Conservation (phyloP, 169 alveolate genomes). For the Babesia microti region DNA sequence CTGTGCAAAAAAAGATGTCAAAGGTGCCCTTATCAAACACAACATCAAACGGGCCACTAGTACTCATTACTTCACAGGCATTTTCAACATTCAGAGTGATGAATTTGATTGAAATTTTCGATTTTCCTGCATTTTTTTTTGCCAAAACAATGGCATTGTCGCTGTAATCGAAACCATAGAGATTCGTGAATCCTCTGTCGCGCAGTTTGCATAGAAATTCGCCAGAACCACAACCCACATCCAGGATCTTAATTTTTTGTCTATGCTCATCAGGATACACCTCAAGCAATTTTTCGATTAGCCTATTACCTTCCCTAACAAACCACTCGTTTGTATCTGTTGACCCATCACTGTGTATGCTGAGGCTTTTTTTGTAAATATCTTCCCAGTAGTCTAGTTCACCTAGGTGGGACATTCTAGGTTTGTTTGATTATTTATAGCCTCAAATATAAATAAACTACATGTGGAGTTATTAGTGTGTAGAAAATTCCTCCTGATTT, state of each 20-base stretch:
- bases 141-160: slow-evolving; percentile 49
- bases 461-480: too few species aligned
- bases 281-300: slow-evolving; percentile 15
- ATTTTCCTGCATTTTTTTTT: slow-evolving; percentile 11
- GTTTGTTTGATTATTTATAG: too few species aligned
- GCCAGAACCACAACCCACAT: slow-evolving; percentile 59
- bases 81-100: slow-evolving; percentile 7
- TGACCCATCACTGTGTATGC: slow-evolving; percentile 19
- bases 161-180: slow-evolving; percentile 52
- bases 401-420: slow-evolving; percentile 18
- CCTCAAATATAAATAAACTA: too few species aligned
- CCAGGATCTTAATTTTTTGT: slow-evolving; percentile 24
- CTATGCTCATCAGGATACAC: slow-evolving; percentile 7
- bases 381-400: slow-evolving; percentile 32
- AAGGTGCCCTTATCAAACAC: slow-evolving; percentile 55
- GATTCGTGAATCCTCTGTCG: slow-evolving; percentile 19
- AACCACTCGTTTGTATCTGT: slow-evolving; percentile 33
- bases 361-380: slow-evolving; percentile 16
- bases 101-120: slow-evolving; percentile 31
- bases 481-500: too few species aligned
- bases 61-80: slow-evolving; percentile 4
- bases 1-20: slow-evolving; percentile 50
- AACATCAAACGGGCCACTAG: slow-evolving; percentile 28
- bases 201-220: slow-evolving; percentile 33
- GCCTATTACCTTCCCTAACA: slow-evolving; percentile 28